Evolutionary conservation across 768 basidiomycete species (phyloP).

Genomic region (Auriscalpium orientale): DNA sequence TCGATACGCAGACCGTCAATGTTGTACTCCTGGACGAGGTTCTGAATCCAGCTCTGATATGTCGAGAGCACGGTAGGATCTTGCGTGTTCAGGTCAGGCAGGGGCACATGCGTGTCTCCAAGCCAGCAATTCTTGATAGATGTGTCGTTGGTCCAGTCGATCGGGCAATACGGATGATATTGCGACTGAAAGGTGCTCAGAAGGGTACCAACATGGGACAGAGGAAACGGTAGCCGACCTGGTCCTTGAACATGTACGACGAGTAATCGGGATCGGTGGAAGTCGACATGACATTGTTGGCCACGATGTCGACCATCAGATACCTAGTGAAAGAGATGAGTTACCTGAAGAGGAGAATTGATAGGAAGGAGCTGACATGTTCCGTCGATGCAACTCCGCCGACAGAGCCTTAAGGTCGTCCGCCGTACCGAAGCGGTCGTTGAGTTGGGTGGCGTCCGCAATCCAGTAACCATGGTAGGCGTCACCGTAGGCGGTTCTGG

Average conservation of each 20-base stretch:
- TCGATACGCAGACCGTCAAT: slow-evolving; percentile 89
- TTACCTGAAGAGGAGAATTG: background rate
- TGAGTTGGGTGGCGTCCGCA: slow-evolving; percentile 58
- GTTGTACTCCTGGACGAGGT: slow-evolving; percentile 59
- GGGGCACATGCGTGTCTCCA: slow-evolving; percentile 64
- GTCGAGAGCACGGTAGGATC: slow-evolving; percentile 52
- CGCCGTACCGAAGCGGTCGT: slow-evolving; percentile 62
- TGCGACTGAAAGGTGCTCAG: slow-evolving; percentile 33
- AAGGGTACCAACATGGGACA: background rate
- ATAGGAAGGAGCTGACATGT: slow-evolving; percentile 45
- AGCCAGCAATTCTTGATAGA: slow-evolving; percentile 78
- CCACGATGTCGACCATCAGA: slow-evolving; percentile 80
- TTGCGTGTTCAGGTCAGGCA: slow-evolving; percentile 75
- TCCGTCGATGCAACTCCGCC: slow-evolving; percentile 56
- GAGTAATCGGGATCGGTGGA: slow-evolving; percentile 57
- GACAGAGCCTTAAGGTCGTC: slow-evolving; percentile 66
- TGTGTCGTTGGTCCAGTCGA: slow-evolving; percentile 62
- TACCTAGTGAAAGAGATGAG: slow-evolving; percentile 33
- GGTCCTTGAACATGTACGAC: slow-evolving; percentile 58
- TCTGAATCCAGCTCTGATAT: slow-evolving; percentile 63
- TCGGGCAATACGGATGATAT: slow-evolving; percentile 74
- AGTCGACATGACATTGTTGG: slow-evolving; percentile 80
- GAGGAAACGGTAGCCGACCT: slow-evolving; percentile 1
- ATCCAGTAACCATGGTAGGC: slow-evolving; percentile 87
- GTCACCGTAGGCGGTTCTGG: slow-evolving; percentile 66